Evolutionary conservation across 768 basidiomycete species (phyloP), one percentile per base, ranked within the genome.

Genomic region (Pleurotus citrinopileatus): DNA sequence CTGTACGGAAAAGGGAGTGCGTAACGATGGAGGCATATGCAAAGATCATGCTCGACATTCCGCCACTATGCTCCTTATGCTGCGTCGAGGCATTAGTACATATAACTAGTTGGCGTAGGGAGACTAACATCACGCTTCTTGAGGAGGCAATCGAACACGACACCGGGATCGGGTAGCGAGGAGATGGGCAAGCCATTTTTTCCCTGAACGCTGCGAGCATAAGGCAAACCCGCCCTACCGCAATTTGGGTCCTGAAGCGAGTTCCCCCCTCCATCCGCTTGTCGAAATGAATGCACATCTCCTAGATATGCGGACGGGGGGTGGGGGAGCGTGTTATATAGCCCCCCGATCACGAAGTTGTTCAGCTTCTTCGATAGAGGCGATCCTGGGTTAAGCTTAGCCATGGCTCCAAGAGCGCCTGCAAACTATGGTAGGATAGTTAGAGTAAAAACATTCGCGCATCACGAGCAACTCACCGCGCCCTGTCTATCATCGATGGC

Each of bases 11-110:
- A 10, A 84, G 65, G 6, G 73, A 76, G 66, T 87, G 86, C 43
- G 80, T 84, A 53, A 87, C 74, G 29, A 87, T 67, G 27, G 82
- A 72, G 2, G 86, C 87, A 57, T 85, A 86, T 2, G 86, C 81
- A 58, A 87, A 87, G 59, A 82, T 79, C 42, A 85, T 60, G 59
- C 75, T 79, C 10, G 83, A 86, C 55, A 83, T 74, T 20, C 86
- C 87, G 5, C 75, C 77, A 3, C 77, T 70, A 61, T 84, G 83
- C 15, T 73, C 63, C 36, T 67, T 55, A 53, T 68, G 71, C 62
- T 73, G 58, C 60, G 61, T 63, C 62, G 57, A 46, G 58, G n/a
- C 61, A 34, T 61, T 60, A 43, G 17, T 19, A 9, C 9, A n/a
- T 55, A 28, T 64, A 56, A 2, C 59, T 60, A 38, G 63, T 67